Conservation (phyloP, 2,329 filamentous ascomycete species). For the Colletotrichum cereale region DNA sequence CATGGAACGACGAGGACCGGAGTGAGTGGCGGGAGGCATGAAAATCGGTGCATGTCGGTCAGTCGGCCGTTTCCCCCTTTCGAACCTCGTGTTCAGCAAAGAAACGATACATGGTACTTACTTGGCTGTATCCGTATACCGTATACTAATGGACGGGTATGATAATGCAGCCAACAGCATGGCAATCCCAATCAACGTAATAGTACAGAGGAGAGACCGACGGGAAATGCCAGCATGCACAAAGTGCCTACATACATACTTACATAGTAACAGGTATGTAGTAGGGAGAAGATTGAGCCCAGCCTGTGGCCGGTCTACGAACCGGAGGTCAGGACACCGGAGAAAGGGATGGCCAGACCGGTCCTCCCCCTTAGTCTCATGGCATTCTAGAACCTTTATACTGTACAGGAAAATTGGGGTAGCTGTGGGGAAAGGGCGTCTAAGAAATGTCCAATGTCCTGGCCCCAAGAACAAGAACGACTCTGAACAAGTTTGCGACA, state of each 20-base stretch:
- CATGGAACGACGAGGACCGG: background rate
- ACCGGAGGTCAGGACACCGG: slow-evolving; percentile 11
- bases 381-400: slow-evolving; percentile 33
- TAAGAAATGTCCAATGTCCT: slow-evolving; percentile 23
- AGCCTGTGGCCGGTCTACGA: slow-evolving; percentile 9
- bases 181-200: slow-evolving; percentile 23
- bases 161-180: slow-evolving; percentile 17
- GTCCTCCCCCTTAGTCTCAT: slow-evolving; percentile 6
- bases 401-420: slow-evolving; percentile 25
- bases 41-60: slow-evolving; percentile 20
- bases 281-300: background rate
- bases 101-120: background rate
- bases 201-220: slow-evolving; percentile 6
- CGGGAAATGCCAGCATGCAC: slow-evolving; percentile 3
- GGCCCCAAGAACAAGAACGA: background rate
- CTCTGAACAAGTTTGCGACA: slow-evolving; percentile 1
- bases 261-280: too few species aligned
- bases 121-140: too few species aligned
- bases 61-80: slow-evolving; percentile 16
- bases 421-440: slow-evolving; percentile 18
- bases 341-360: slow-evolving; percentile 18
- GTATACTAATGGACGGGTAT: background rate
- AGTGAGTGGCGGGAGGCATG: slow-evolving; percentile 1
- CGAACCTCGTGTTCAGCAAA: slow-evolving; percentile 24
- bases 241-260: background rate